These are phyloP conservation scores for Phytophthora ramorum DNA, from an alignment of 352 stramenopile species.

Conservation along the genomic window DNA sequence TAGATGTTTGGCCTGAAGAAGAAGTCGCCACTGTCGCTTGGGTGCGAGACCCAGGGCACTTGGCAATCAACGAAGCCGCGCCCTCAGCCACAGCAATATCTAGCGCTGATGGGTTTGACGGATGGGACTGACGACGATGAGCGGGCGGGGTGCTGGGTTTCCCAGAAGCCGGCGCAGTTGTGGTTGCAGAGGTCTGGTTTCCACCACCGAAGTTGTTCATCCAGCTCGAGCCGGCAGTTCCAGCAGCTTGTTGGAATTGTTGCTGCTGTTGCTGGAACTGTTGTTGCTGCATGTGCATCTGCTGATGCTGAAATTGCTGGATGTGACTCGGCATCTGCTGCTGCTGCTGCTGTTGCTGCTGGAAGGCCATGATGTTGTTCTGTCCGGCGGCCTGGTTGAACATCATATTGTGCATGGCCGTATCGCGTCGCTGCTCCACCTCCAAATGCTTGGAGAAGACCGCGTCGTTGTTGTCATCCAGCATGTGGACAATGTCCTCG, in stretches of 20 bases:
- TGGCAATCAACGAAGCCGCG: constrained; percentile 46
- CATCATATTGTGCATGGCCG: constrained; percentile 32
- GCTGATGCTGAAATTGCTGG: constrained; percentile 30
- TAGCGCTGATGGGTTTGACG: constrained; percentile 19
- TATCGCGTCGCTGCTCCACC: constrained; percentile 18
- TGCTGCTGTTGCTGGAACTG: constrained; percentile 47
- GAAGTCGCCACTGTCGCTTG: constrained; percentile 1
- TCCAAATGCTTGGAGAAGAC: constrained; percentile 41
- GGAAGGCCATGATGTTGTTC: constrained; percentile 24
- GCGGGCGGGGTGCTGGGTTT: constrained; percentile 26
- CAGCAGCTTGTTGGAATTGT: constrained; percentile 40
- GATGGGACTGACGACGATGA: constrained; percentile 8
- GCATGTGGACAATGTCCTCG: constrained; percentile 82
- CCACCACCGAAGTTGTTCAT: constrained; percentile 39
- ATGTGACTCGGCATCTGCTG: constrained; percentile 21
- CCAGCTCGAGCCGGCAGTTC: constrained; percentile 31
- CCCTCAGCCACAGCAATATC: constrained; percentile 43
- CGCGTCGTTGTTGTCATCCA: constrained; percentile 63
- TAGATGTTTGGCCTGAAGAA: constrained; percentile 5
- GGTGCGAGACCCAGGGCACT: constrained; percentile 13
- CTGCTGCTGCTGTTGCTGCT: constrained; percentile 33
- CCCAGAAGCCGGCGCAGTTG: constrained; percentile 23
- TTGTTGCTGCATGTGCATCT: constrained; percentile 27
- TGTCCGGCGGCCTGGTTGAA: constrained; percentile 13
- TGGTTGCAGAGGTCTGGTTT: constrained; percentile 29